These are phyloP conservation scores for Paraconiothyrium brasiliense DNA, from an alignment of 2,329 filamentous ascomycete species.

Conservation along the genomic window DNA sequence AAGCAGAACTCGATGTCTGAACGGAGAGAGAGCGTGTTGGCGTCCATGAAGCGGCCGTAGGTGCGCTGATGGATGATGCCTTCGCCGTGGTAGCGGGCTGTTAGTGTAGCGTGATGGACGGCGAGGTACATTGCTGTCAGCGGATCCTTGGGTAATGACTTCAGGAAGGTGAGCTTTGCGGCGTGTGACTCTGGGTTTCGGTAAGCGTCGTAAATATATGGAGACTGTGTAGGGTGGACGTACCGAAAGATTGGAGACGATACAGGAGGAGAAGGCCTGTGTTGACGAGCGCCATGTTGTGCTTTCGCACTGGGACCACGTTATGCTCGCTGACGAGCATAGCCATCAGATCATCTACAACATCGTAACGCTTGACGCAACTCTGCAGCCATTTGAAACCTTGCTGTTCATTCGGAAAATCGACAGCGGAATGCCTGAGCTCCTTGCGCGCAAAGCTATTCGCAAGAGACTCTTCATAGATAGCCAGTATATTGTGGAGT, in stretches of 20 bases:
- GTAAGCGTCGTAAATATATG: conserved; percentile 14
- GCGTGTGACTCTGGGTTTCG: conserved; percentile 21
- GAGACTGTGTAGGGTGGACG: conserved; percentile 1
- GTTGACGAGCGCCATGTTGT: conserved; percentile 40
- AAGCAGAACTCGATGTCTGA: conserved; percentile 44
- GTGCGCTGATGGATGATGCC: conserved; percentile 43
- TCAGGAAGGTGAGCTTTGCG: conserved; percentile 32
- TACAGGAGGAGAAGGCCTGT: conserved; percentile 41
- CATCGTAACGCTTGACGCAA: conserved; percentile 42
- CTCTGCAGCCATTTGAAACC: conserved; percentile 36
- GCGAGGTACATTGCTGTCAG: conserved; percentile 40
- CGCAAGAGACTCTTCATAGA: conserved; percentile 40
- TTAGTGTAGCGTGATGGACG: conserved; percentile 37
- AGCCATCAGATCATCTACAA: conserved; percentile 44
- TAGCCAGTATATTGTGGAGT: conserved; percentile 28
- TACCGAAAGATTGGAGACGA: conserved; percentile 30
- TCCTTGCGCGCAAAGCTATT: conserved; percentile 33
- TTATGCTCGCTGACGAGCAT: conserved; percentile 38
- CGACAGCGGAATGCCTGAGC: conserved; percentile 38
- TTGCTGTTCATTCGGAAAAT: conserved; percentile 32
- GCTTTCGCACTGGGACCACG: conserved; percentile 32
- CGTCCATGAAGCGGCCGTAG: conserved; percentile 42
- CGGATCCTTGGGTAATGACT: conserved; percentile 34
- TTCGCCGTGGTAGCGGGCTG: conserved; percentile 43
- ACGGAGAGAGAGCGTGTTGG: conserved; percentile 38